Evolutionary conservation across 306 rosid species (phyloP).

Genomic region (Cucurbita ficifolia): DNA sequence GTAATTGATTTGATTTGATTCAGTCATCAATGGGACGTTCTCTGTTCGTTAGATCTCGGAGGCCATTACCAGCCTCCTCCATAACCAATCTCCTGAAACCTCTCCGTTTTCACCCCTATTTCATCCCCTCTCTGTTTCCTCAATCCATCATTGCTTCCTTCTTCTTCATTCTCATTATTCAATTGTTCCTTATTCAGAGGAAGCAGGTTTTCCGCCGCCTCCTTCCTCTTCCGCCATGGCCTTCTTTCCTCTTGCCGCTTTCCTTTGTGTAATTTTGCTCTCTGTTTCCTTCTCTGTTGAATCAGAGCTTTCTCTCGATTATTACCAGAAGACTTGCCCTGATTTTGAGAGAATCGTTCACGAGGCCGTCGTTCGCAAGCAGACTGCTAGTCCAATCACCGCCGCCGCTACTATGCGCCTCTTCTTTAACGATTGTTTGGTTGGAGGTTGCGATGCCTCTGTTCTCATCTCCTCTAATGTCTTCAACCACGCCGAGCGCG

Average conservation of each 20-base stretch:
- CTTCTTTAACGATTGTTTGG: conserved; percentile 37
- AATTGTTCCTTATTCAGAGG: background rate
- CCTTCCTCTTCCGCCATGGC: conserved; percentile 2
- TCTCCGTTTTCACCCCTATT: background rate
- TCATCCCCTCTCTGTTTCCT: background rate
- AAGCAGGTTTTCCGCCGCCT: conserved; percentile 1
- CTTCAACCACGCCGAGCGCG: conserved; percentile 30
- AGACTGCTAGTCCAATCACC: conserved; percentile 19
- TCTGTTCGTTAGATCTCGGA: background rate
- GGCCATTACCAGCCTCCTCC: background rate
- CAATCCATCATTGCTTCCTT: background rate
- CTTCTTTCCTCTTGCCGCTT: background rate
- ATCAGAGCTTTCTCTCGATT: conserved; percentile 19
- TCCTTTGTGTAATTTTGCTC: conserved; percentile 1
- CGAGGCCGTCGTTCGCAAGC: conserved; percentile 22
- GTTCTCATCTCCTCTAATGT: conserved; percentile 21
- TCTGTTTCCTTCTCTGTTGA: background rate
- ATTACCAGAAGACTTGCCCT: conserved; percentile 30
- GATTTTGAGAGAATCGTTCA: conserved; percentile 18
- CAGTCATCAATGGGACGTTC: background rate
- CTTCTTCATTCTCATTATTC: background rate
- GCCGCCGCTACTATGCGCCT: conserved; percentile 35
- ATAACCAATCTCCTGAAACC: background rate
- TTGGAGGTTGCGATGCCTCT: conserved; percentile 39
- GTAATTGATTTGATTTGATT: background rate